Evolutionary conservation across 495 filamentous ascomycete genomes (phyloP), one percentile per base, ranked within the genome.

Genomic region (Talaromyces adpressus): DNA sequence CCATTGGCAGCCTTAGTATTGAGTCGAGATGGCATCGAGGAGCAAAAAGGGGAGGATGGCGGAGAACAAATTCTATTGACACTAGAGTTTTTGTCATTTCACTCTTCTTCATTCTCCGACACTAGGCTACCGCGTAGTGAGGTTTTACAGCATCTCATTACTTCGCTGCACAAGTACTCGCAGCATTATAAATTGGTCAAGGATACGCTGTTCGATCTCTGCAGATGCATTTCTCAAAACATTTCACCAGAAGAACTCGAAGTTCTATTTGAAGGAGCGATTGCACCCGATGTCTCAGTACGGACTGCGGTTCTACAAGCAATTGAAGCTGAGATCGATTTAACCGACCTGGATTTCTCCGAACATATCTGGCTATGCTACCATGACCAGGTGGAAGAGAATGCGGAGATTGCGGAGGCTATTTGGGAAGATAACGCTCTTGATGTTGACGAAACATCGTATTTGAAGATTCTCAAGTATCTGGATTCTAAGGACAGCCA

Each of bases 371-470:
- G 93, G 93, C 81, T 98, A 23, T 88, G 87, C 59, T 93, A 85
- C 72, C 92, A 98, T 69, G 94, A 98, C 64, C 90, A 94, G 62
- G 84, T 90, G 0, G 86, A 91, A 12, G 94, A 97, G 69, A 97
- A 98, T 67, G 82, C 79, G 6, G 91, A 96, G 41, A 78, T 96
- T 30, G 93, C 89, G 2, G 83, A 82, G 29, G 85, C 90, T 0
- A 97, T 98, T 39, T 98, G 95, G 94, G 91, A 96, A 72, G 93
- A 95, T 64, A 96, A 93, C 70, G 89, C 83, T 1, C 85, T 98
- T 56, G 77, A 92, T 65, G 73, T 90, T n/a, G 81, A 87, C 59
- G 80, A 87, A 4, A 75, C 86, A 3, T 80, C 91, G 2, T 84
- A 83, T 53, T 71, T 75, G 57, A 81, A 78, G 62, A 86, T 92